Evolutionary conservation across 306 rosid genomes (phyloP), one percentile per base, ranked within the genome.

Genomic region (Datisca glomerata): DNA sequence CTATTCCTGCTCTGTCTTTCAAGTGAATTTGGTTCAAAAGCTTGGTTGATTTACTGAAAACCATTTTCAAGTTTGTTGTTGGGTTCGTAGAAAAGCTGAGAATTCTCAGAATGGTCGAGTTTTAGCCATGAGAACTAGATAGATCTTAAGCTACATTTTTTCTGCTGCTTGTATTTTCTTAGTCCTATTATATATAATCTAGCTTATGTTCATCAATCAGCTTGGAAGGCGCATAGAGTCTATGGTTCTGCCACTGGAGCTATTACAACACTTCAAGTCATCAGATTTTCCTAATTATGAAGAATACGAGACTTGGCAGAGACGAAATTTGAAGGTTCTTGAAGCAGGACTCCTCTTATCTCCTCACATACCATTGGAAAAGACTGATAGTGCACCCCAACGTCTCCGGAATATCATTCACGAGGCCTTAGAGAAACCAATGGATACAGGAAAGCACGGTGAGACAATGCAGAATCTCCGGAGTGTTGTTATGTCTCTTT

Each of bases 241-340:
- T 3, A 74, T 84, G 74, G 93, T 89, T 59, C 68, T 89, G 63
- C 98, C 98, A 1, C 71, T 89, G 12, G 98, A 89, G 80, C 64
- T 84, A 10, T 69, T 89, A 14, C 98, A 76, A 59, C 78, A 83
- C 78, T 76, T 80, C 54, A 75, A 66, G 63, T 48, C 71, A 46
- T 68, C 68, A 23, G 98, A 89, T 60, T 80, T 89, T 51, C 70
- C 82, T 15, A 70, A 46, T 54, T 80, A 57, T 52, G 80, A 68
- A 59, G 95, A 89, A 38, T 75, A 70, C 28, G 93, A 74, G 70
- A 82, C 73, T 63, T 84, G 78, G 83, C 75, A 77, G 56, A 80
- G 84, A 64, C 74, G 89, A 54, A 70, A 77, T 59, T 58, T 84
- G 61, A 89, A 80, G 70, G 58, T 89, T 65, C 78, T 89, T 15